Evolutionary conservation across 2,329 filamentous ascomycete species (phyloP), one percentile per base, ranked within the genome.

Genomic region (Saccharata proteae): DNA sequence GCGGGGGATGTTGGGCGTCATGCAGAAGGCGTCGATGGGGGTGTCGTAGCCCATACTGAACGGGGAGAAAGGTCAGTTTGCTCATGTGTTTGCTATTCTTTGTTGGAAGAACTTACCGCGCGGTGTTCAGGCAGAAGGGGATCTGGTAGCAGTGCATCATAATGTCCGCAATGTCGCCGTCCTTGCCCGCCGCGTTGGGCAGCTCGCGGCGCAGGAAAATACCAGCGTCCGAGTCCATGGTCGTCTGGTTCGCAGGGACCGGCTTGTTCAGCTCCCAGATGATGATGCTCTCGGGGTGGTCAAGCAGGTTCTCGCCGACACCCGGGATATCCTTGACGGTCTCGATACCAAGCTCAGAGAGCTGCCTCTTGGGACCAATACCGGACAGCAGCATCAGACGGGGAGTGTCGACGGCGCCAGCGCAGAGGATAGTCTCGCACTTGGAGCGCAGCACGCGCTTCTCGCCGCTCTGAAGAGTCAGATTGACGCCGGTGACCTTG

Each of bases 91-190:
- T 7, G 4, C 3, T 13, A n/a, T 12, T 10, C 18, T 13, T 16
- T 9, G n/a, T 15, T 16, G n/a, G 18, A 9, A 19, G 9, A 11
- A 25, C 47, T 42, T 51, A 57, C 53, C 81, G 76, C 34, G 69
- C 62, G 2, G 84, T 93, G 68, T 93, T 93, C 44, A 85, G 73
- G 40, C 77, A 81, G 61, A 93, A 93, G 32, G 84, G 84, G 43
- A 93, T 92, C 60, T 93, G 85, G 65, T 93, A 93, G 70, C 84
- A 93, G 64, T 93, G 84, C 80, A 90, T 90, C 85, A 93, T 93
- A 48, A 92, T 62, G 50, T 93, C 85, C 40, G 80, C 80, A 34
- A 81, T 77, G 39, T 80, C 71, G 31, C 79, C 79, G 44, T 92
- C 83, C 2, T 62, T 61, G 35, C 71, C 71, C 3, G 67, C 71